Base-by-base conservation (phyloP, 352 stramenopile species). In the Globisporangium alternatum region DNA sequence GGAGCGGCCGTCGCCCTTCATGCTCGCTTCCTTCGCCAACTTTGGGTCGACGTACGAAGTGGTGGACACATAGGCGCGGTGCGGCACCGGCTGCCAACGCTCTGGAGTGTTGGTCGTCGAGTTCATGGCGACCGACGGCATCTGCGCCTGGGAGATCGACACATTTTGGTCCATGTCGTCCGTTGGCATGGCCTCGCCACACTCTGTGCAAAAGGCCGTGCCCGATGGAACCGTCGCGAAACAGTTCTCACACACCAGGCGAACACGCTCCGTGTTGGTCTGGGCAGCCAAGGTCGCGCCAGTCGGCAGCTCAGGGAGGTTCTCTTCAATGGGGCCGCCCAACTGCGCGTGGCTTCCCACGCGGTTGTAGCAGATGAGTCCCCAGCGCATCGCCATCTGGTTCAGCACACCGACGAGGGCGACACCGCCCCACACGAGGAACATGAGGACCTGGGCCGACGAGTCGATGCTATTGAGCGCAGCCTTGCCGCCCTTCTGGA, bases 41-140 rank as follows among this genome's bases (percentile, higher is more conserved):
- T 95, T 96, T 2, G 88, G 88, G 75, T 96, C 88, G 17, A 96
- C 88, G 56, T 89, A 96, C 67, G 88, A 96, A 44, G 88, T 96
- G 25, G 88, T 94, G 51, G 82, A 91, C 13, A 96, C 58, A 66
- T 86, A 96, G 12, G 88, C 86, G n/a, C 88, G 88, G 77, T 93
- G 79, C 2, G 88, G 85, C 35, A 94, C 77, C 43, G 86, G 80
- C 70, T 94, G 83, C 88, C 88, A 96, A n/a, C 83, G 80, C 31
- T 93, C 85, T 0, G 88, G 88, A 5, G 82, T 76, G 69, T 92
- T 83, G 51, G 74, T 85, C 65, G 83, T 78, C 62, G 70, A 86
- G 72, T 92, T 93, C 74, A 94, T 91, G 0, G 85, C 63, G 0
- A 96, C 83, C 12, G 82, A 91, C 6, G 88, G 88, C 85, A 93